Conservation (phyloP, 805 yeast genomes). For the Candida loeiensis region DNA sequence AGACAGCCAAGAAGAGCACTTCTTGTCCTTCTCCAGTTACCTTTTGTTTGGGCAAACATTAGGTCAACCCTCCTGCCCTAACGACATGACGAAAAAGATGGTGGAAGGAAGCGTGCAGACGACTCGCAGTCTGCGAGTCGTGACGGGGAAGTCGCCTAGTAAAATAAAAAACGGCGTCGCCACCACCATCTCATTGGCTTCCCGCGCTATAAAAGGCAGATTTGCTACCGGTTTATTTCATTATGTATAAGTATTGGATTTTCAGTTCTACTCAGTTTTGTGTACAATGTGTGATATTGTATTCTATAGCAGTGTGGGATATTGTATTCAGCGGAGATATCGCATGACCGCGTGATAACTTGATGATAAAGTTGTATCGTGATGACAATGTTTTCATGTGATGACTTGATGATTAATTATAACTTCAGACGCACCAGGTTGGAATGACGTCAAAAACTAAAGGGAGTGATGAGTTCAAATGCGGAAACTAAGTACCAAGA, state of each 20-base stretch:
- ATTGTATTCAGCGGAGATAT: no score
- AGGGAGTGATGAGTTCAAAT: no score
- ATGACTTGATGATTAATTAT: no score
- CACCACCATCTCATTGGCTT: conserved; percentile 2
- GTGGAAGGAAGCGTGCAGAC: conserved; percentile 1
- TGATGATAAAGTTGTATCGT: no score
- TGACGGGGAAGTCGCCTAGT: neutral
- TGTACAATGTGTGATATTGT: neutral
- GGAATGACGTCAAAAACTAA: no score
- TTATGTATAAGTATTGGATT: conserved; percentile 4
- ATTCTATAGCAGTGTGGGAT: no score
- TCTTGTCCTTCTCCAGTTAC: conserved; percentile 26
- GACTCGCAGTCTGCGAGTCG: neutral
- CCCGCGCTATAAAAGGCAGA: conserved; percentile 2
- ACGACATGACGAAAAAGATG: conserved; percentile 2
- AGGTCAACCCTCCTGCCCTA: neutral
- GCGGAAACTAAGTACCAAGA: no score
- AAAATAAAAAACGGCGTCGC: conserved; percentile 2
- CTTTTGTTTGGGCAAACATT: conserved; percentile 38
- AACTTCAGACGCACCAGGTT: no score
- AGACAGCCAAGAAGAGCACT: conserved; percentile 15
- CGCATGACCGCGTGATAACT: no score
- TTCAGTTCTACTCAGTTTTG: neutral
- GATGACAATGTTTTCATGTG: no score
- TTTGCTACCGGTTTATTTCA: conserved; percentile 4